Conservation (phyloP, 2,329 filamentous ascomycete genomes). For the Bretziella fagacearum region DNA sequence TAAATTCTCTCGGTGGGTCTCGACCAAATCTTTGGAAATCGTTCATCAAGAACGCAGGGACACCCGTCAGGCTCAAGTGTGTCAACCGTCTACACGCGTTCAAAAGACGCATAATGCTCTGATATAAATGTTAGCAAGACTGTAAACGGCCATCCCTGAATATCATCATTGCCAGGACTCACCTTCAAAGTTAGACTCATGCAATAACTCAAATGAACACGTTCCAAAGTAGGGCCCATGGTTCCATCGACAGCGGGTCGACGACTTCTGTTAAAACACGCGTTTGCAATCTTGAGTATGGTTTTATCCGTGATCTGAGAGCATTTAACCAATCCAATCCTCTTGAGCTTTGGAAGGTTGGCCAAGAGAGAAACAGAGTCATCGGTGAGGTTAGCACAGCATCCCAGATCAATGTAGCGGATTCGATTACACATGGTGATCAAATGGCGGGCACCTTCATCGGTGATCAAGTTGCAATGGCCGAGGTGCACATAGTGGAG, state of each 20-base stretch:
- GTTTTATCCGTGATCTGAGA: slow-evolving; percentile 76
- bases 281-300: slow-evolving; percentile 30
- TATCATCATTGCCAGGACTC: no score
- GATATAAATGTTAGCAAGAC: not conserved
- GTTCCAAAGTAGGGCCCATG: slow-evolving; percentile 48
- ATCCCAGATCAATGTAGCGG: slow-evolving; percentile 94
- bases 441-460: slow-evolving; percentile 68
- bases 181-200: slow-evolving; percentile 67
- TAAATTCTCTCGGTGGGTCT: slow-evolving; percentile 79
- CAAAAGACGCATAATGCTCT: slow-evolving; percentile 73
- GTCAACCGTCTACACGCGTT: slow-evolving; percentile 87
- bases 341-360: slow-evolving; percentile 75
- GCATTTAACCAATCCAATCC: slow-evolving; percentile 92
- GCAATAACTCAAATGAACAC: slow-evolving; percentile 94
- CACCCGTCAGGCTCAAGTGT: slow-evolving; percentile 84
- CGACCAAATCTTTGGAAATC: slow-evolving; percentile 77
- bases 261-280: not conserved
- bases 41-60: slow-evolving; percentile 72
- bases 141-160: no score
- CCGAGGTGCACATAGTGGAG: slow-evolving; percentile 92
- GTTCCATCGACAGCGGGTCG: slow-evolving; percentile 17
- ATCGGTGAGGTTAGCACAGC: slow-evolving; percentile 78
- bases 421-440: slow-evolving; percentile 83
- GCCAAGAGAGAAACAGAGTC: slow-evolving; percentile 70
- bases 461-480: slow-evolving; percentile 82